Base-by-base conservation (phyloP, 2,329 filamentous ascomycete species). In the Colletotrichum lindemuthianum region DNA sequence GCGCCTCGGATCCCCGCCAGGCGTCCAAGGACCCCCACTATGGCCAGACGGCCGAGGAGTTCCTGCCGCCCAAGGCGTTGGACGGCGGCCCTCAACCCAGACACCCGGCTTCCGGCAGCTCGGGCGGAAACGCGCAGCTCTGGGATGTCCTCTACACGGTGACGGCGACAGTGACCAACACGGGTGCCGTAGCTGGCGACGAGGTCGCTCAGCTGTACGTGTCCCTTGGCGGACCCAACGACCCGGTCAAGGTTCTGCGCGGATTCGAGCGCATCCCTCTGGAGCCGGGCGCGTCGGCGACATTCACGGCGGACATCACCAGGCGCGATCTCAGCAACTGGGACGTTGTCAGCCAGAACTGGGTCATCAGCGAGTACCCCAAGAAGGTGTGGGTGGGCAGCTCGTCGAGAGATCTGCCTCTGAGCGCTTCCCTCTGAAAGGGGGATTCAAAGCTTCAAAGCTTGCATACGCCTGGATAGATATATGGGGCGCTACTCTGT, bases 281-380 rank as follows among this genome's bases (percentile, higher is more conserved):
- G 67, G 81, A 85, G 4, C 85, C 92, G 0, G 92, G 92, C n/a
- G 76, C 87, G 76, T 87, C 84, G 55, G 82, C 80, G 4, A 86
- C 83, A 2, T 96, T 96, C 81, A 82, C 76, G 1, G 88, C 87
- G 0, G 84, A 88, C 13, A 77, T 97, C 59, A 93, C 89, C 6
- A 86, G 94, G 43, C 88, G 93, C 60, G 95, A 97, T 73, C 70
- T 97, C 60, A 93, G 90, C 74, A 96, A 93, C 80, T 97, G 95
- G 94, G 92, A 97, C 70, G 81, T 86, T 1, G 82, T 73, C 1
- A 75, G 79, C n/a, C 94, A 97, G 82, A 90, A 97, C 81, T 98
- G 95, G 94, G 86, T 93, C 49, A 71, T 88, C n/a, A 82, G 78
- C 8, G 70, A 78, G 15, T 71, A 77, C 50, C 72, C 80, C 60